These are phyloP conservation scores for Cyclotella atomus DNA, from an alignment of 108 stramenopile genomes.

Conservation along the genomic window DNA sequence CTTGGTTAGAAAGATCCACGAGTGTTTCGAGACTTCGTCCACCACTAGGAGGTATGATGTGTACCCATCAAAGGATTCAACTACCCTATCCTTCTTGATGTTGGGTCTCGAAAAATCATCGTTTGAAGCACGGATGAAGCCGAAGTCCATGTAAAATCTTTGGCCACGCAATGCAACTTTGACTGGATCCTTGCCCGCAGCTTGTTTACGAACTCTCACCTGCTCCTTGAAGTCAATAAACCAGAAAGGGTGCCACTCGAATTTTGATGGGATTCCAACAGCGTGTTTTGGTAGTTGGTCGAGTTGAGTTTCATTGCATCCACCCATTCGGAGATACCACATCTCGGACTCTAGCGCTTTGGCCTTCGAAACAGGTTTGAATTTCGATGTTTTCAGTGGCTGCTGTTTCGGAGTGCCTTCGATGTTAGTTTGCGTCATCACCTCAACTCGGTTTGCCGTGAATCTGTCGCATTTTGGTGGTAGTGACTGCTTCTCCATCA, in stretches of 20 bases:
- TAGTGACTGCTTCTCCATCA: too few species aligned
- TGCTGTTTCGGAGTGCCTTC: not conserved
- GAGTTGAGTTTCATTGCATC: not conserved
- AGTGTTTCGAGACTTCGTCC: not conserved
- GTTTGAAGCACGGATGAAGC: constrained; percentile 16
- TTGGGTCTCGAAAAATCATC: not conserved
- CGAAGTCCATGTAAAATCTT: constrained; percentile 24
- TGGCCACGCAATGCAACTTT: not conserved
- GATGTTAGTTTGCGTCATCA: not conserved
- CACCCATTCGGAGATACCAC: constrained; percentile 8
- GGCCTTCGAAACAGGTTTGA: not conserved
- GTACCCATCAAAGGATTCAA: constrained; percentile 11
- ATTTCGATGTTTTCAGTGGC: not conserved
- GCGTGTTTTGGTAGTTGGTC: not conserved
- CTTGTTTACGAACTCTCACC: not conserved
- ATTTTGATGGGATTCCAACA: not conserved
- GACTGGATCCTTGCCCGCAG: not conserved
- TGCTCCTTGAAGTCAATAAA: not conserved
- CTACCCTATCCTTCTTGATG: not conserved
- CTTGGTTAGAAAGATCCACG: not conserved
- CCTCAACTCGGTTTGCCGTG: not conserved
- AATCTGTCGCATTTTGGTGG: too few species aligned
- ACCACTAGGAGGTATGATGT: not conserved
- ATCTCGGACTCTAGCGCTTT: constrained; percentile 7
- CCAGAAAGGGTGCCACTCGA: constrained; percentile 11